Base-by-base conservation (phyloP, 768 basidiomycete genomes). In the Suillus lakei region DNA sequence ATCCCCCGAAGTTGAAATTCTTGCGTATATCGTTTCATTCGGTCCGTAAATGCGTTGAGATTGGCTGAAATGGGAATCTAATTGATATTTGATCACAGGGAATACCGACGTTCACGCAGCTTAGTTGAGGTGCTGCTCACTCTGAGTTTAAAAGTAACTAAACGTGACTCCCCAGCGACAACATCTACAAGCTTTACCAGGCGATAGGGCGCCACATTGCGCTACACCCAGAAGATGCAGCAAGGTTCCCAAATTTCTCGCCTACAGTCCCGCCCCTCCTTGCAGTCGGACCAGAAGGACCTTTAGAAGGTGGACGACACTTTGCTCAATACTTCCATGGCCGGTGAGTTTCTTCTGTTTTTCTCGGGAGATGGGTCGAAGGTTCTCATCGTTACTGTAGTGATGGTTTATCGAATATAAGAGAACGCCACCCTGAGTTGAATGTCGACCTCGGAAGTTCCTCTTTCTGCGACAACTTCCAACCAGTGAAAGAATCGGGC, bases 281-380 rank as follows among this genome's bases (percentile, higher is more conserved):
- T 48, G 87, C 84, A 3, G 75, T 82, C 44, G 96, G 95, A 1
- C 82, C 86, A 39, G 77, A 80, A 13, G 83, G 83, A 1, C 95
- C 95, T 12, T 82, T 95, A 2, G 81, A 85, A 59, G 95, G 94
- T 4, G 86, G 87, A 23, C 73, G 85, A 8, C 90, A 92, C 71
- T 89, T 84, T 60, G 96, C 95, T 16, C 84, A 89, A 67, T 95
- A 93, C 74, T 97, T 98, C 71, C 93, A 94, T 70, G 93, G 93
- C 70, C 86, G 83, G 92, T 88, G 67, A 46, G 81, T 76, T 13
- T 15, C 26, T 44, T 60, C 32, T 32, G 21, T 21, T n/a, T 32
- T 18, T n/a, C n/a, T n/a, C n/a, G n/a, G 3, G 16, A 32, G 66
- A 32, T 61, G 28, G n/a, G n/a, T n/a, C n/a, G n/a, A n/a, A n/a